These are phyloP conservation scores for Globisporangium spinosum DNA, from an alignment of 352 stramenopile species.

Conservation along the genomic window DNA sequence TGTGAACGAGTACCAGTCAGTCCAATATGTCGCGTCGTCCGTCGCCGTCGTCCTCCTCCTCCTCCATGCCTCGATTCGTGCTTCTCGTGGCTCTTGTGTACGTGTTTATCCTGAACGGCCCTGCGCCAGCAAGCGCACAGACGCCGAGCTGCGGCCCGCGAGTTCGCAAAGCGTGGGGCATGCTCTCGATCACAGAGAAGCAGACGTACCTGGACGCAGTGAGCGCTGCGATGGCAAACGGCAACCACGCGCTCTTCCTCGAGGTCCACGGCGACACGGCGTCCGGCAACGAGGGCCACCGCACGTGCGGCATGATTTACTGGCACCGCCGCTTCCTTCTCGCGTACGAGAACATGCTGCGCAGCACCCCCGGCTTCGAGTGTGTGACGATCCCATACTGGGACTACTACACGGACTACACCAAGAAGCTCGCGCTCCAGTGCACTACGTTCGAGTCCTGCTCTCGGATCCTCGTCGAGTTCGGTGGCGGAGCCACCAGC, in stretches of 20 bases:
- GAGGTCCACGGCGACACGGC: constrained; percentile 44
- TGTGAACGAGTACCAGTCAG: neutral
- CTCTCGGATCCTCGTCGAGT: constrained; percentile 30
- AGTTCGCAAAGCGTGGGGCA: constrained; percentile 46
- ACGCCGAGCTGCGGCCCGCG: constrained; percentile 40
- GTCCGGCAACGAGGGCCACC: constrained; percentile 38
- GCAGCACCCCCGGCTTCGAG: constrained; percentile 51
- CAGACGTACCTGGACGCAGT: constrained; percentile 63
- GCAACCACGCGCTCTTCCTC: constrained; percentile 53
- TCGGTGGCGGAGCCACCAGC: constrained; percentile 25
- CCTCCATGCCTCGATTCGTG: neutral
- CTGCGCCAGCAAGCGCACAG: neutral
- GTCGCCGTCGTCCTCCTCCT: neutral
- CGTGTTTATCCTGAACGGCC: constrained; percentile 18
- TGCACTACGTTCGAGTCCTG: constrained; percentile 37
- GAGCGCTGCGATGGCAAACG: constrained; percentile 39
- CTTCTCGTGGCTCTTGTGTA: constrained; percentile 12
- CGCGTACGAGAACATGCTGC: constrained; percentile 76
- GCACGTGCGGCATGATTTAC: constrained; percentile 54
- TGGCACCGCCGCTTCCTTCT: constrained; percentile 72
- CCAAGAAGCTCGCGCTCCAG: constrained; percentile 19
- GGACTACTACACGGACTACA: constrained; percentile 65
- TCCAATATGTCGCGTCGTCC: neutral
- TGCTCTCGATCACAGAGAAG: constrained; percentile 45
- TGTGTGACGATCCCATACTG: constrained; percentile 79